Conservation (phyloP, 2,329 filamentous ascomycete genomes). For the Xylaria sp. region DNA sequence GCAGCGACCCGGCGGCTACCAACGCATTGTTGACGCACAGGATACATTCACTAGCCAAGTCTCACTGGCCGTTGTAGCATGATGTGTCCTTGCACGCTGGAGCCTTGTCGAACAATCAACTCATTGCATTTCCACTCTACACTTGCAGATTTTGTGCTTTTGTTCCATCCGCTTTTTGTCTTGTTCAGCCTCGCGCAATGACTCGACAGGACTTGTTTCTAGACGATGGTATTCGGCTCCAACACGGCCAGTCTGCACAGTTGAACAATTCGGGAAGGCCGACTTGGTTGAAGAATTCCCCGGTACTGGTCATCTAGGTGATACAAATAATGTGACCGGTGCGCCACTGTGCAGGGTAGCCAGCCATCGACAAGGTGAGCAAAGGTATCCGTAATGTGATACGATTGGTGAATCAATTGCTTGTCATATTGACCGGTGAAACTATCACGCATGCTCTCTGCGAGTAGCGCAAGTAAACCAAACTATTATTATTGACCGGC, state of each 20-base stretch:
- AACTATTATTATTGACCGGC: constrained; percentile 19
- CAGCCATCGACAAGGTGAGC: constrained; percentile 30
- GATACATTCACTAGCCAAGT: constrained; percentile 28
- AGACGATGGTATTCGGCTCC: constrained; percentile 3
- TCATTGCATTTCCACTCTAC: not conserved
- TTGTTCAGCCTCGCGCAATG: constrained; percentile 22
- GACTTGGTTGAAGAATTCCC: constrained; percentile 13
- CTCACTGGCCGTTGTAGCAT: constrained; percentile 29
- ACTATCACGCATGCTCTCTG: constrained; percentile 14
- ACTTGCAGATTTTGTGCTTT: not conserved
- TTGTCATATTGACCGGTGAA: constrained; percentile 26
- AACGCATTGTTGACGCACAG: constrained; percentile 36
- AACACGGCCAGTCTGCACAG: constrained; percentile 6
- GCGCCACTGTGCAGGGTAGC: constrained; percentile 35
- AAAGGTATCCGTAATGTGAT: constrained; percentile 10
- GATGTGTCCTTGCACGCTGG: constrained; percentile 23
- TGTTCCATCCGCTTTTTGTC: constrained; percentile 10
- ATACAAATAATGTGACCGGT: constrained; percentile 35
- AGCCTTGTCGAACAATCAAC: constrained; percentile 20
- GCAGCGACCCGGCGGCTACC: constrained; percentile 29
- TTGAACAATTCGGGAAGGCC: constrained; percentile 1
- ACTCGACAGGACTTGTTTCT: constrained; percentile 6
- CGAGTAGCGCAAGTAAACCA: constrained; percentile 11
- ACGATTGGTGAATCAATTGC: constrained; percentile 29
- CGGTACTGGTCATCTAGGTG: constrained; percentile 24